Base-by-base conservation (phyloP, 164 flowering plant genomes). In the Piper longum region DNA sequence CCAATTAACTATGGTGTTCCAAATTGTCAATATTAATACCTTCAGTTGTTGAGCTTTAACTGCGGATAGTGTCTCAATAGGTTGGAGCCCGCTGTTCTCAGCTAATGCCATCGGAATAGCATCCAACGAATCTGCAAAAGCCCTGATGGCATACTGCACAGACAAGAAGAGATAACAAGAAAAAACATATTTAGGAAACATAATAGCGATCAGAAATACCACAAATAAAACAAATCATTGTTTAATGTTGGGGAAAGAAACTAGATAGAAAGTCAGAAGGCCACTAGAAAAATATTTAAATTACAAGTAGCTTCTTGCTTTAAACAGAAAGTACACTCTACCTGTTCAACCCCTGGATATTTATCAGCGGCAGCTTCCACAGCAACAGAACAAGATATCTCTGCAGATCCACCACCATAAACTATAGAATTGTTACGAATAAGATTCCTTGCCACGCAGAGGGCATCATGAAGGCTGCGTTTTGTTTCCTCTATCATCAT, bases 401-500 rank as follows among this genome's bases (percentile, higher is more conserved):
- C 99, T 69, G 99, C 91, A 6, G 99, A 83, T 5, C 99, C 97
- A 77, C 99, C 99, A 43, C 99, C 99, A 74, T 91, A 95, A 1
- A 95, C 99, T 61, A 95, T 91, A 16, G 95, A 95, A 56, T 95
- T 91, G 76, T 83, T 91, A 68, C 91, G 84, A 42, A 95, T 91
- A 18, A 90, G 81, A 75, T 95, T 95, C 69, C 99, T 82, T 17
- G 96, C 96, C 43, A 95, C 96, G 70, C 99, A 95, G 7, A 95
- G 66, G 4, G 99, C 96, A 80, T 95, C 99, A 73, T 95, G 99
- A 70, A 91, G 57, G 64, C 99, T 95, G 48, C 99, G 92, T 58
- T 95, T 95, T 18, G 99, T 95, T 78, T 95, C 99, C 77, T 95
- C 99, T 62, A 95, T 85, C 79, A 95, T 89, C 99, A 95, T 95